phyloP scores from a whole-genome alignment of 139 green algal species.

The Chlamydomonas sp. region DNA sequence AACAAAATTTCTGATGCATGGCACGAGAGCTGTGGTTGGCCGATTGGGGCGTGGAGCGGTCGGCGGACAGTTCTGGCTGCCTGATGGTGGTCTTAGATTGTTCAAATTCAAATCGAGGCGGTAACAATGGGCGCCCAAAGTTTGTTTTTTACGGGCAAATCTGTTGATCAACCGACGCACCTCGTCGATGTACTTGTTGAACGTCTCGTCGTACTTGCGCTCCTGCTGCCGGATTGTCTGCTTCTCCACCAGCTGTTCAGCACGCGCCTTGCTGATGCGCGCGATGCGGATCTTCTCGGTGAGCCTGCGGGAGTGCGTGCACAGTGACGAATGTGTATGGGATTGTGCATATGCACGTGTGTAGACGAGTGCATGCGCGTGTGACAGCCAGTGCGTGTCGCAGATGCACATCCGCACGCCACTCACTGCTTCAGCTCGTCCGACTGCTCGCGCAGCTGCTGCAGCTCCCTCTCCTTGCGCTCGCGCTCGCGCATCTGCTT shows the following conservation, averaged over 20 bases:
- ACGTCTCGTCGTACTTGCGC: constrained; percentile 37
- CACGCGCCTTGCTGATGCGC: constrained; percentile 49
- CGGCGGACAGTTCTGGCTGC: too few relatives aligned
- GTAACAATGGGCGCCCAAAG: too few relatives aligned
- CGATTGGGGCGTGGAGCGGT: too few relatives aligned
- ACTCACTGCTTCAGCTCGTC: constrained; percentile 53
- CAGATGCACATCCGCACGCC: too few relatives aligned
- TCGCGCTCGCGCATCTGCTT: constrained; percentile 31
- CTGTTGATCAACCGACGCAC: too few relatives aligned
- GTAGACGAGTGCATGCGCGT: background rate
- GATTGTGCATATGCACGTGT: background rate
- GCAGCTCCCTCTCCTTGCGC: constrained; percentile 38
- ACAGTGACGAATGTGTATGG: background rate
- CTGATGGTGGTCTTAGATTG: too few relatives aligned
- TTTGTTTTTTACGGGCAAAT: too few relatives aligned
- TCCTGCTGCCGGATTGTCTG: constrained; percentile 27
- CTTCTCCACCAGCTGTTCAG: constrained; percentile 51
- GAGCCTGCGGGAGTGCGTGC: constrained; percentile 29
- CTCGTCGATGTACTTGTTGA: constrained; percentile 27
- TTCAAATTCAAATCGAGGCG: too few relatives aligned
- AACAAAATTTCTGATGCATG: too few relatives aligned
- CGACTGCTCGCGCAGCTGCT: constrained; percentile 44
- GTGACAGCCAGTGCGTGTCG: too few relatives aligned
- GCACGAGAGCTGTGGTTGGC: too few relatives aligned
- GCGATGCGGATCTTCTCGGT: constrained; percentile 51